A percentile compares a stretch with the other conserved stretches of the same genome.
Evolutionary conservation across 2,329 filamentous ascomycete species (phyloP).

Genomic region (Sporothrix brunneoviolacea): DNA sequence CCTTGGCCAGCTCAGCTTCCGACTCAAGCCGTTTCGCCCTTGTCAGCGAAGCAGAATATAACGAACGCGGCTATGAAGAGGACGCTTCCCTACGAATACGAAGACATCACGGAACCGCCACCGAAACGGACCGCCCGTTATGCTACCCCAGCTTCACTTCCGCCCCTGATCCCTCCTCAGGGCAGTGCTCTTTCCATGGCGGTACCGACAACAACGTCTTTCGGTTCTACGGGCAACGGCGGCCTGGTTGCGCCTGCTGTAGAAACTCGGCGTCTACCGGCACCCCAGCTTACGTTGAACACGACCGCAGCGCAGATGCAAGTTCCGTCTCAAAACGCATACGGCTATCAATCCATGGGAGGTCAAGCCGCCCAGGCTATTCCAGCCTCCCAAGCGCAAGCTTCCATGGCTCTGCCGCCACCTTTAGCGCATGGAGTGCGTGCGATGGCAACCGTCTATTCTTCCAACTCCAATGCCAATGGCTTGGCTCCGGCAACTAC

Average conservation of each 20-base stretch:
- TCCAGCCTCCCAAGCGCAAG: slow-evolving; percentile 23
- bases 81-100: slow-evolving; percentile 39
- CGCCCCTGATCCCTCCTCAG: neutral
- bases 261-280: slow-evolving; percentile 49
- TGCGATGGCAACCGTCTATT: slow-evolving; percentile 73
- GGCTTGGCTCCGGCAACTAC: slow-evolving; percentile 32
- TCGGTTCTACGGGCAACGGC: neutral
- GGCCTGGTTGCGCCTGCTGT: slow-evolving; percentile 1
- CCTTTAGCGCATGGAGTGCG: slow-evolving; percentile 55
- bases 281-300: slow-evolving; percentile 64
- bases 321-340: neutral
- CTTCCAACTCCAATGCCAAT: slow-evolving; percentile 34
- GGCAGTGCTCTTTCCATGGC: neutral
- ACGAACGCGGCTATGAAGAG: slow-evolving; percentile 37
- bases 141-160: neutral
- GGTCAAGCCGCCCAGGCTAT: neutral
- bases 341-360: neutral
- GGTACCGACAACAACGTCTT: neutral
- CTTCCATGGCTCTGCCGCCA: slow-evolving; percentile 53
- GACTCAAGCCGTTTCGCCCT: too few species aligned
- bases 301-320: slow-evolving; percentile 32
- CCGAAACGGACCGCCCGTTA: slow-evolving; percentile 42
- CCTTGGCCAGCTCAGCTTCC: neutral
- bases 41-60: too few species aligned
- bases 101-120: slow-evolving; percentile 45